Base-by-base conservation (phyloP, 2,329 filamentous ascomycete species). In the Teratosphaeria pseudoeucalypti region DNA sequence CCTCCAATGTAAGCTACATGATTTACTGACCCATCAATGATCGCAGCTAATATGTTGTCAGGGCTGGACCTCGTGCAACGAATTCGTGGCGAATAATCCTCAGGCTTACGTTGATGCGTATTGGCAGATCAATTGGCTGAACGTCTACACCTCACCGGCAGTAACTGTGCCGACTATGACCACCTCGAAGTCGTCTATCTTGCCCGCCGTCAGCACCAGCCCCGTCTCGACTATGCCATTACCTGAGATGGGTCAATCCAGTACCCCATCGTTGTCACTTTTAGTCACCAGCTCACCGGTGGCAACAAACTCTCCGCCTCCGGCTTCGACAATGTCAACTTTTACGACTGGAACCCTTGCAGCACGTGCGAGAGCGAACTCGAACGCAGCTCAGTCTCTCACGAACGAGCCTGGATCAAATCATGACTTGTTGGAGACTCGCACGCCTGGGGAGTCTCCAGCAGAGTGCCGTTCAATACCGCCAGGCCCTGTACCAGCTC, bases 91-190 rank as follows among this genome's bases (percentile, higher is more conserved):
- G 39, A 62, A 60, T 37, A 70, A 71, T 57, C 68, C 69, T 60
- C 60, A 69, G 10, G 65, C 65, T 6, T 73, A 72, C 56, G 66
- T 63, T n/a, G 64, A 72, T 4, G 65, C 73, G 1, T 77, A 75
- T 63, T 77, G 73, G 74, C 68, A 70, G 27, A 71, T 77, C 58
- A 73, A 73, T 37, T 75, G 69, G 49, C 64, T 76, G 55, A 66
- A 68, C 19, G 69, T 77, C 2, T 76, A 73, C 60, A 74, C 61
- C 61, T 56, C 59, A 6, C 43, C 47, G 5, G 49, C 59, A 16
- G 60, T 47, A 34, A 60, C 71, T 47, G 19, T 52, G 6, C 19
- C 60, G 19, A 56, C 61, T 14, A n/a, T 39, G 12, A 55, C 61
- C 19, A 61, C 52, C 54, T 62, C 60, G 3, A 16, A 63, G 9